Evolutionary conservation across 2,329 filamentous ascomycete genomes (phyloP), one percentile per base, ranked within the genome.

Genomic region (Pseudopyricularia cyperi): DNA sequence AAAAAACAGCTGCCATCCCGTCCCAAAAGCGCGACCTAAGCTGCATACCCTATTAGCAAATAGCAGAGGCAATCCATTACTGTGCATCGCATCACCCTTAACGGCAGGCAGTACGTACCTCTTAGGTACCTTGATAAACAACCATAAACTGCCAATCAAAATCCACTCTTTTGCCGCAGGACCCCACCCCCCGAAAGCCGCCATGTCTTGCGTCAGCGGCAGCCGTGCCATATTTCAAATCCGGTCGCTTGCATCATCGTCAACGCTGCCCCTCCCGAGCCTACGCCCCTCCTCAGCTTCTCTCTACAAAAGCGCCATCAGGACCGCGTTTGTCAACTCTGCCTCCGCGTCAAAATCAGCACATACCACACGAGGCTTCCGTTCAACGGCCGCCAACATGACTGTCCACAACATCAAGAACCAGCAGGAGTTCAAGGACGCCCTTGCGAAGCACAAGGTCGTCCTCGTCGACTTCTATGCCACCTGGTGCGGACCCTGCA

Each of bases 401-500:
- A 65, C 64, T 57, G 64, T 71, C 59, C 67, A 71, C 64, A 66
- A 65, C 59, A 57, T 71, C 54, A 53, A 50, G 54, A 65, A 60
- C 46, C 3, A 42, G 24, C 55, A 52, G 11, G 53, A 61, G 50
- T 67, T 65, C 58, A 65, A 67, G 58, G 64, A 66, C 58, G 62
- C 64, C 34, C 60, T 71, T 50, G 63, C 65, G 48, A 61, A 61
- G 54, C 58, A 69, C 53, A 62, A 62, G 32, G 59, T 86, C 57
- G 78, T 95, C 60, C 72, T 96, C 55, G 72, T 97, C 62, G 91
- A 97, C 74, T 89, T 82, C 73, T 89, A 85, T 68, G 90, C 90
- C 53, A 81, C 74, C 56, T 96, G 90, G 90, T 97, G 91, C 74
- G 89, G 89, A 55, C 91, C 91, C 55, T 97, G 91, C 85, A 95